phyloP scores from a whole-genome alignment of 495 filamentous ascomycete genomes.

The Penicillium goetzii region DNA sequence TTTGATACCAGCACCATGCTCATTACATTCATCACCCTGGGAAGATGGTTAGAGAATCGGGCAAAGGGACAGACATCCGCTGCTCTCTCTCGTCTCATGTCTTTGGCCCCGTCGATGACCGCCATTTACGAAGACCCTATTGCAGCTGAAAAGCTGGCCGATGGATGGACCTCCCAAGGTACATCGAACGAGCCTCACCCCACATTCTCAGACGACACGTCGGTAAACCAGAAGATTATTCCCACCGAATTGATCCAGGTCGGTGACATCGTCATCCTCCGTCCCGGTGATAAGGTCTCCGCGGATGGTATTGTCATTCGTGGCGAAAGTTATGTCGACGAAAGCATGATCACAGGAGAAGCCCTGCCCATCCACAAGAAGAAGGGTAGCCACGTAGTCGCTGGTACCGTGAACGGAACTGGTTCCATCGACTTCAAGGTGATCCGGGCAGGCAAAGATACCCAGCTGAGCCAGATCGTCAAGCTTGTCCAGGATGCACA shows the following conservation, averaged over 20 bases:
- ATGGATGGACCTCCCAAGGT: slow-evolving; percentile 62
- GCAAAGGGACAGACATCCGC: slow-evolving; percentile 97
- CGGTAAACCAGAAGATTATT: slow-evolving; percentile 75
- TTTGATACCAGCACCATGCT: slow-evolving; percentile 99
- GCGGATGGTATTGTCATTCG: slow-evolving; percentile 87
- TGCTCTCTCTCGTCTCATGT: slow-evolving; percentile 94
- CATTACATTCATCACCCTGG: slow-evolving; percentile 92
- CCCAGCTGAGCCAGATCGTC: slow-evolving; percentile 96
- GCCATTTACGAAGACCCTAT: slow-evolving; percentile 98
- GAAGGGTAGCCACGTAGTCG: slow-evolving; percentile 78
- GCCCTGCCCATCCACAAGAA: slow-evolving; percentile 89
- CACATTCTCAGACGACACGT: slow-evolving; percentile 53
- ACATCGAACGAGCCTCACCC: slow-evolving; percentile 46
- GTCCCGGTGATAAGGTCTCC: slow-evolving; percentile 94
- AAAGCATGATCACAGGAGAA: slow-evolving; percentile 99
- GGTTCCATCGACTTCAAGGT: slow-evolving; percentile 92
- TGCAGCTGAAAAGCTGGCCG: slow-evolving; percentile 85
- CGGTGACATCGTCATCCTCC: slow-evolving; percentile 88
- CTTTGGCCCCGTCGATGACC: slow-evolving; percentile 91
- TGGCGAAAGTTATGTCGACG: slow-evolving; percentile 92
- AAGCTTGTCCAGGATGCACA: slow-evolving; percentile 96
- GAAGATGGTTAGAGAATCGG: slow-evolving; percentile 89
- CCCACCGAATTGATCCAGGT: slow-evolving; percentile 95
- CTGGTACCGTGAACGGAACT: slow-evolving; percentile 95
- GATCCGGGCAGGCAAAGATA: slow-evolving; percentile 89